phyloP scores from a whole-genome alignment of 345 rosid species.

The Bruguiera gymnorhiza region DNA sequence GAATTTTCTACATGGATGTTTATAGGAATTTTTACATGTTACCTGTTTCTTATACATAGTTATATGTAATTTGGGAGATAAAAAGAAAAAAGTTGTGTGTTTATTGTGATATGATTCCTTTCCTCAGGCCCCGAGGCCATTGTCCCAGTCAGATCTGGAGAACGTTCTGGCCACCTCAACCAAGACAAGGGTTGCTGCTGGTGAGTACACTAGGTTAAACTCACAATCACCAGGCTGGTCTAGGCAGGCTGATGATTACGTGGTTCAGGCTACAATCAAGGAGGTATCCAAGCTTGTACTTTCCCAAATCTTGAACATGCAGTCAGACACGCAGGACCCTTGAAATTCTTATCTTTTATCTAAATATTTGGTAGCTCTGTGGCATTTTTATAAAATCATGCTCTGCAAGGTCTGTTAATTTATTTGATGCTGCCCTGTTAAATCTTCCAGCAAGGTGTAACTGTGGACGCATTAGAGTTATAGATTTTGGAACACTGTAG shows the following conservation, averaged over 20 bases:
- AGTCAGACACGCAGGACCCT: constrained; percentile 55
- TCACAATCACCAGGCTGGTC: constrained; percentile 55
- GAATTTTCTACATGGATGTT: neutral
- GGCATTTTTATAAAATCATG: neutral
- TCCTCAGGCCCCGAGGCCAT: constrained; percentile 70
- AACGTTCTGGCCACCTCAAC: constrained; percentile 59
- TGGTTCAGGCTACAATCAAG: constrained; percentile 68
- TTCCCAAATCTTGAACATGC: constrained; percentile 74
- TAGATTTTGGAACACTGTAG: too few relatives aligned
- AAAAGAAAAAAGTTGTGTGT: neutral
- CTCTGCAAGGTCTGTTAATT: neutral
- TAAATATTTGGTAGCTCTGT: neutral
- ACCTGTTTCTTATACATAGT: neutral
- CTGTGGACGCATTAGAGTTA: too few relatives aligned
- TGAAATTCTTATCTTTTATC: constrained; percentile 25
- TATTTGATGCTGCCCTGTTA: neutral
- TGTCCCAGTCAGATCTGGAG: constrained; percentile 66
- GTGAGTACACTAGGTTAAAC: constrained; percentile 56
- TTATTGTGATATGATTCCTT: neutral
- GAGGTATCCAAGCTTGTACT: constrained; percentile 81
- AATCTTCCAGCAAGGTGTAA: too few relatives aligned
- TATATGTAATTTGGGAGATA: too few relatives aligned
- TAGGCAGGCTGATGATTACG: constrained; percentile 56
- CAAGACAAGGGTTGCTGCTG: constrained; percentile 76
- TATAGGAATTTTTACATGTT: neutral